A percentile compares a stretch with the other conserved stretches of the same genome.
Evolutionary conservation across 140 eudicot genomes (phyloP).

Genomic region (Ambrosia hybrid): DNA sequence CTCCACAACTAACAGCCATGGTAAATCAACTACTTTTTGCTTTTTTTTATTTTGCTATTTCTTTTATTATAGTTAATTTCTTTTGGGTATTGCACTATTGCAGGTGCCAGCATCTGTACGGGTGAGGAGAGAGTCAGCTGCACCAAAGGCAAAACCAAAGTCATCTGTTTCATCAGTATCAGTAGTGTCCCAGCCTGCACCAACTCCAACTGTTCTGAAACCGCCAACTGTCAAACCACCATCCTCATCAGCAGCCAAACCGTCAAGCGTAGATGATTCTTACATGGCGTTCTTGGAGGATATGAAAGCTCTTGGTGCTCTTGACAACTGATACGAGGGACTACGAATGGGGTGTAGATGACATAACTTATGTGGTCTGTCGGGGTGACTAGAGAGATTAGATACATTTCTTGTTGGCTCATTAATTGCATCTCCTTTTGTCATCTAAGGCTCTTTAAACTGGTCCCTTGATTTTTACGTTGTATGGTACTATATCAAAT

Average conservation of each 20-base stretch:
- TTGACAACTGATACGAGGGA: slow-evolving; percentile 52
- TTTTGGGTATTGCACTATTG: neutral
- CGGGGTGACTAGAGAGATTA: slow-evolving; percentile 1
- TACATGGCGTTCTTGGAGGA: slow-evolving; percentile 96
- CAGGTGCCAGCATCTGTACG: slow-evolving; percentile 97
- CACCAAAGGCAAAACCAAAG: slow-evolving; percentile 78
- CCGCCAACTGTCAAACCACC: slow-evolving; percentile 47
- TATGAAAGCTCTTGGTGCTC: slow-evolving; percentile 98
- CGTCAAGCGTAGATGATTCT: slow-evolving; percentile 86
- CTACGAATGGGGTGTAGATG: slow-evolving; percentile 15
- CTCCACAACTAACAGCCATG: slow-evolving; percentile 91
- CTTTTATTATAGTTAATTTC: neutral
- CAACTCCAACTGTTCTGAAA: slow-evolving; percentile 52
- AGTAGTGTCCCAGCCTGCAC: slow-evolving; percentile 41
- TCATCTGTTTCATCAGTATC: slow-evolving; percentile 46
- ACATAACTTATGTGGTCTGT: neutral
- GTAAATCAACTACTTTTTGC: slow-evolving; percentile 21
- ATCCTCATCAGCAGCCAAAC: slow-evolving; percentile 50
- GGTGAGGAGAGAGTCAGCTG: slow-evolving; percentile 87
- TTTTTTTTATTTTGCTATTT: no score
- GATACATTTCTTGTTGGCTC: slow-evolving; percentile 2
- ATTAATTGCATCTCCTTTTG: neutral
- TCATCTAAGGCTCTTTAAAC: slow-evolving; percentile 8
- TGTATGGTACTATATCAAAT: slow-evolving; percentile 4
- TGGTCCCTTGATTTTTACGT: slow-evolving; percentile 20